Percentiles rank a stretch among this genome's conserved stretches.
Conservation (phyloP, 2,329 filamentous ascomycete species). For the Botryotinia convoluta region DNA sequence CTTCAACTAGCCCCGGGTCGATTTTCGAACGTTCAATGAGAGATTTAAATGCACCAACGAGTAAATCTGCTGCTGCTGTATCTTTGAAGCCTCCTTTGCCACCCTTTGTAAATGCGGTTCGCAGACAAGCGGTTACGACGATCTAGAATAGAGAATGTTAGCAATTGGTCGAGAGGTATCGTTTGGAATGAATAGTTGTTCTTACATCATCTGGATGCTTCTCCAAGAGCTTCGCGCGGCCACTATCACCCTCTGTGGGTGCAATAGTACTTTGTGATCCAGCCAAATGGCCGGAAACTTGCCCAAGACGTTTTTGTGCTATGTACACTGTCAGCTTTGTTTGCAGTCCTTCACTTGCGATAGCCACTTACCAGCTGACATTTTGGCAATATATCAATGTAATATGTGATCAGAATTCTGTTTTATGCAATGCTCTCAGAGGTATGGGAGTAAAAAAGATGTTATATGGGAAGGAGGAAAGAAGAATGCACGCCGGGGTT, state of each 20-base stretch:
- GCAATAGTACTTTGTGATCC: conserved; percentile 40
- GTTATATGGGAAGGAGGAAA: not conserved
- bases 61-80: conserved; percentile 80
- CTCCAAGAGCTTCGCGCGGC: conserved; percentile 48
- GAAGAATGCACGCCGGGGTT: not conserved
- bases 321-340: conserved; percentile 28
- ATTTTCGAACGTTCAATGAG: conserved; percentile 83
- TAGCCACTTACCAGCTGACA: conserved; percentile 33
- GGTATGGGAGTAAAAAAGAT: not conserved
- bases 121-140: conserved; percentile 88
- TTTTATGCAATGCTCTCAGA: not conserved
- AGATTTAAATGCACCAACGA: conserved; percentile 77
- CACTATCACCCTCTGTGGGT: conserved; percentile 29
- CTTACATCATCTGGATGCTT: conserved; percentile 67
- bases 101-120: conserved; percentile 88
- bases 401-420: not conserved
- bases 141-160: conserved; percentile 50
- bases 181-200: not conserved
- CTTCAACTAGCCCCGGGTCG: conserved; percentile 83
- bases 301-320: conserved; percentile 42
- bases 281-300: conserved; percentile 60
- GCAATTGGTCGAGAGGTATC: conserved; percentile 15
- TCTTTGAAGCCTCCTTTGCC: conserved; percentile 96
- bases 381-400: conserved; percentile 14
- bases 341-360: conserved; percentile 8